Evolutionary conservation across 805 yeast genomes (phyloP).

Genomic region (Candida tallmaniae): DNA sequence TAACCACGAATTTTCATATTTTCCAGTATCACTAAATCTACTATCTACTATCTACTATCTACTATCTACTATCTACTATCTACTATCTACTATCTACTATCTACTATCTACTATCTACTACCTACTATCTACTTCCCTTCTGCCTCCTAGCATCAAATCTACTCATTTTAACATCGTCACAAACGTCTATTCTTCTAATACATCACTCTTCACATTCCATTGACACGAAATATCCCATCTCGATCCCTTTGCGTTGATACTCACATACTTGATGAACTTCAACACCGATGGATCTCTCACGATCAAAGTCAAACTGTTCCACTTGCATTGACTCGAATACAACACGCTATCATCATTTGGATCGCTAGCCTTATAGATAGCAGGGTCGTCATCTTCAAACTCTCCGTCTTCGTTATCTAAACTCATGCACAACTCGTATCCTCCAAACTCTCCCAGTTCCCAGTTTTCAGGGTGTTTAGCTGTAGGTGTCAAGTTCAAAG

Average conservation of each 20-base stretch:
- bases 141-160: too few relatives aligned
- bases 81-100: too few relatives aligned
- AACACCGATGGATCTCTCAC: constrained; percentile 82
- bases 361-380: constrained; percentile 58
- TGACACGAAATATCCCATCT: constrained; percentile 86
- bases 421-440: constrained; percentile 89
- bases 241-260: constrained; percentile 81
- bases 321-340: constrained; percentile 71
- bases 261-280: constrained; percentile 88
- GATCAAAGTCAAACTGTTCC: constrained; percentile 77
- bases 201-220: constrained; percentile 69
- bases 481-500: constrained; percentile 74
- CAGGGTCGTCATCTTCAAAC: constrained; percentile 67
- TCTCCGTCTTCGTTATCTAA: constrained; percentile 44
- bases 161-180: too few relatives aligned
- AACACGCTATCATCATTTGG: constrained; percentile 71
- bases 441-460: constrained; percentile 90
- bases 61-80: too few relatives aligned
- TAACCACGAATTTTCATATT: too few relatives aligned
- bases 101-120: too few relatives aligned
- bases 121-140: too few relatives aligned
- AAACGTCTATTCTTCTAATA: constrained; percentile 41
- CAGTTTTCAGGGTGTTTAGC: constrained; percentile 56
- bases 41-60: too few relatives aligned
- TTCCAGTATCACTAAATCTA: too few relatives aligned